phyloP scores from a whole-genome alignment of 345 rosid species.

The Limnanthes douglasii region DNA sequence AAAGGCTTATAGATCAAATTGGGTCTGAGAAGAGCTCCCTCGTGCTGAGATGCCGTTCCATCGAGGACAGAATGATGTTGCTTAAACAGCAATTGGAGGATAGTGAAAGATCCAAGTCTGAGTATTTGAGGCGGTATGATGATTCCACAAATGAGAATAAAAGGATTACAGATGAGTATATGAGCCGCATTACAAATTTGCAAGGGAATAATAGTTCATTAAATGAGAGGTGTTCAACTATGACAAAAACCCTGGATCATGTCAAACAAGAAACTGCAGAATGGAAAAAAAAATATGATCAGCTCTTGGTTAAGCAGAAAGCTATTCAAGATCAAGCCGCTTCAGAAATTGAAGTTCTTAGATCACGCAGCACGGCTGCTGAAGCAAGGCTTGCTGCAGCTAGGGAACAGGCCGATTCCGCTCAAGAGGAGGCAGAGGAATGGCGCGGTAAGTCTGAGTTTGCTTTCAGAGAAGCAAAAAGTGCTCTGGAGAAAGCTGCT shows the following conservation, averaged over 20 bases:
- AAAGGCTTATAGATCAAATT: conserved; percentile 62
- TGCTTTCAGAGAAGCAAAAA: conserved; percentile 79
- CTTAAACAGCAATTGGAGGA: conserved; percentile 77
- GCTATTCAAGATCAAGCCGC: conserved; percentile 53
- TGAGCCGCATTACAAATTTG: conserved; percentile 52
- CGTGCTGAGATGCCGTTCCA: conserved; percentile 57
- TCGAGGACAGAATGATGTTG: conserved; percentile 71
- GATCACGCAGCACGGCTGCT: conserved; percentile 73
- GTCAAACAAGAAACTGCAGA: conserved; percentile 53
- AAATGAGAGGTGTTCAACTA: conserved; percentile 69
- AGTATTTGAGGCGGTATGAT: conserved; percentile 80
- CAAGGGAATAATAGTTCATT: conserved; percentile 65
- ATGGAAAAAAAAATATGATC: conserved; percentile 72
- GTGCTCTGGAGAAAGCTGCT: conserved; percentile 90
- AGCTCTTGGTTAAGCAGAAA: conserved; percentile 50
- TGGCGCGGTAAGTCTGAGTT: conserved; percentile 90
- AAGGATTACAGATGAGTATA: conserved; percentile 74
- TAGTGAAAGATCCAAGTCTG: conserved; percentile 68
- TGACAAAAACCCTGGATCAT: conserved; percentile 60
- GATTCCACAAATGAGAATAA: conserved; percentile 91
- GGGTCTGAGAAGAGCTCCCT: conserved; percentile 80
- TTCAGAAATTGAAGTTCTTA: conserved; percentile 71
- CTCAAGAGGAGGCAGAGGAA: conserved; percentile 85
- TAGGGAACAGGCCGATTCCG: conserved; percentile 68
- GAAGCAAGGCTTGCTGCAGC: conserved; percentile 98